phyloP scores from a whole-genome alignment of 345 rosid genomes.

The Sonneratia caseolaris region DNA sequence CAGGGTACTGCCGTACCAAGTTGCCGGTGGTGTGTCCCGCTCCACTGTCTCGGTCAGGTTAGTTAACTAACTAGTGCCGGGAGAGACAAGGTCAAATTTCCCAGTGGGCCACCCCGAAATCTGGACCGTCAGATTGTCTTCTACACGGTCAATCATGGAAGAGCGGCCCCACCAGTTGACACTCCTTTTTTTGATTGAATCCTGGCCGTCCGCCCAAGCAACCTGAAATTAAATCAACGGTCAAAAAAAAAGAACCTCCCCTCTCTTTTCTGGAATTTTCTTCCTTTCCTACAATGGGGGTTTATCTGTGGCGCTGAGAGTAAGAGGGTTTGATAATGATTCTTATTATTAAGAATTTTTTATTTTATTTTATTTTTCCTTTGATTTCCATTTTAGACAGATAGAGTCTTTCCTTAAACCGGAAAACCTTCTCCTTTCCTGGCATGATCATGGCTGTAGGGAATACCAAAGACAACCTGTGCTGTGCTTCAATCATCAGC shows the following conservation, averaged over 20 bases:
- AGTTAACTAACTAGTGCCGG: not conserved
- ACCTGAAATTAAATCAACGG: not conserved
- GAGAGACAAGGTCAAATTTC: not conserved
- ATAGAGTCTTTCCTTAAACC: too few relatives aligned
- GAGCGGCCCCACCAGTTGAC: not conserved
- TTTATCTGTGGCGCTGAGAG: too few relatives aligned
- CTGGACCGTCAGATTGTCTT: not conserved
- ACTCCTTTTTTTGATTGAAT: not conserved
- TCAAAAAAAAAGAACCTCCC: not conserved
- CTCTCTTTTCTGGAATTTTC: too few relatives aligned
- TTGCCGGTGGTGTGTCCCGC: not conserved
- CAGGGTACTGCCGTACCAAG: too few relatives aligned
- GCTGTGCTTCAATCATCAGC: not conserved
- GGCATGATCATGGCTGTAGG: constrained; percentile 2
- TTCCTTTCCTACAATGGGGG: too few relatives aligned
- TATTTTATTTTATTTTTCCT: too few relatives aligned
- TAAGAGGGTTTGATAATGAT: too few relatives aligned
- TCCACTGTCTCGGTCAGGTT: constrained; percentile 5
- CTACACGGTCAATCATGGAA: not conserved
- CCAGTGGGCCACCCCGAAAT: not conserved
- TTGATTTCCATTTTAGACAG: too few relatives aligned
- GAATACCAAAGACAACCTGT: not conserved
- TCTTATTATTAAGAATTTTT: too few relatives aligned
- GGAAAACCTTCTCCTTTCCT: not conserved
- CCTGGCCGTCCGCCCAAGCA: not conserved